A percentile compares a stretch with the other conserved stretches of the same genome.
phyloP scores from a whole-genome alignment of 805 yeast species.

The Scheffersomyces spartinae region DNA sequence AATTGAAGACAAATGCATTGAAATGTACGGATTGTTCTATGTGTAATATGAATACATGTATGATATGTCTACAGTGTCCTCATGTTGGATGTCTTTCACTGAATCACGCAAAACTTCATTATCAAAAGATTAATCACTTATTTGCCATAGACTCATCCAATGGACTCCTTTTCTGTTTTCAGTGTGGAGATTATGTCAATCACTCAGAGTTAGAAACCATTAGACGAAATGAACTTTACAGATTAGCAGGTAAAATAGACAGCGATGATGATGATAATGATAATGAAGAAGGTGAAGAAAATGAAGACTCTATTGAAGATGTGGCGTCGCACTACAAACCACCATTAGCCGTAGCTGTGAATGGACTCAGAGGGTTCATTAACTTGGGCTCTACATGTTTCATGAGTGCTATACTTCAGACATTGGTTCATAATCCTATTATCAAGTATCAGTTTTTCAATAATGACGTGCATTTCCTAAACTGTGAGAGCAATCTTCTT shows the following conservation, averaged over 20 bases:
- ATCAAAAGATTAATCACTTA: conserved; percentile 20
- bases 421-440: conserved; percentile 82
- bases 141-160: conserved; percentile 50
- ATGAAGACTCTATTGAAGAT: neutral
- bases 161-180: conserved; percentile 68
- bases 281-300: too few species aligned
- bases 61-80: conserved; percentile 67
- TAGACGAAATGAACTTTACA: conserved; percentile 12
- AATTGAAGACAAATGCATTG: conserved; percentile 31
- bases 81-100: conserved; percentile 48
- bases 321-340: conserved; percentile 7
- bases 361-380: conserved; percentile 81
- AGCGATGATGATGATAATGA: neutral
- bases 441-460: conserved; percentile 63
- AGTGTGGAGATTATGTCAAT: conserved; percentile 62
- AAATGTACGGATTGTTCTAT: conserved; percentile 40
- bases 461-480: conserved; percentile 8
- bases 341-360: conserved; percentile 45
- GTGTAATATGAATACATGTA: conserved; percentile 31
- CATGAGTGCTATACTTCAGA: conserved; percentile 87
- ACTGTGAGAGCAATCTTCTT: too few species aligned
- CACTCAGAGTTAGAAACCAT: conserved; percentile 47
- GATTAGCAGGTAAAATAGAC: neutral
- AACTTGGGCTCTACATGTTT: conserved; percentile 97
- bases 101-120: conserved; percentile 21